Conservation (phyloP, 1,284 basidiomycete species). For the Puccinia triticina region DNA sequence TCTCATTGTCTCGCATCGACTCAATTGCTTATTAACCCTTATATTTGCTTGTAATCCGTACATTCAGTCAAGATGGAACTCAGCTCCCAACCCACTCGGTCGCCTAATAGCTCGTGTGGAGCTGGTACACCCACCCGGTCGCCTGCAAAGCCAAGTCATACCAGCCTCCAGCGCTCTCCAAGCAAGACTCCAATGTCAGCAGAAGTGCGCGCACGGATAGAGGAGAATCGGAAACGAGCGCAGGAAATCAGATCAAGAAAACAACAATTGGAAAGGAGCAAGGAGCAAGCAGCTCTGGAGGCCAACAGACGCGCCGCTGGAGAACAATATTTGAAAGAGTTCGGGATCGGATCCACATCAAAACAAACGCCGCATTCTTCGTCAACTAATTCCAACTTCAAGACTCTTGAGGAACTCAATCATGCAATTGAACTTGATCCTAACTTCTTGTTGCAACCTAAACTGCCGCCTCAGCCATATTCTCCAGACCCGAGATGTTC, state of each 20-base stretch:
- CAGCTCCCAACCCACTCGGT: not conserved
- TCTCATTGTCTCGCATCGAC: not conserved
- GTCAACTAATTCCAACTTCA: not conserved
- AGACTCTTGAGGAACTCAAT: not conserved
- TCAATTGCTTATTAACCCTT: not conserved
- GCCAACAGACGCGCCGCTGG: conserved; percentile 44
- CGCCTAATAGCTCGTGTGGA: not conserved
- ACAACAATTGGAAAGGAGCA: not conserved
- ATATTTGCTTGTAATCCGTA: not conserved
- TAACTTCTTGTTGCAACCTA: not conserved
- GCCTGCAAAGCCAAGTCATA: not conserved
- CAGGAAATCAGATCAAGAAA: conserved; percentile 1
- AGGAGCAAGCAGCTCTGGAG: not conserved
- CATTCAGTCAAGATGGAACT: not conserved
- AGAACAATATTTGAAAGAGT: conserved; percentile 38
- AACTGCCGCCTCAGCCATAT: not conserved
- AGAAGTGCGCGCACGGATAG: conserved; percentile 29
- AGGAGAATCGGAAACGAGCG: conserved; percentile 26
- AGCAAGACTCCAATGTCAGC: conserved; percentile 20
- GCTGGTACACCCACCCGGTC: not conserved
- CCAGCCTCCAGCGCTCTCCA: not conserved
- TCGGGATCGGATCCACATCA: conserved; percentile 19
- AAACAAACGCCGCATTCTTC: not conserved
- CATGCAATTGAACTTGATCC: not conserved
- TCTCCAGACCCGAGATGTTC: conserved; percentile 47